Percentiles rank a stretch among this genome's conserved stretches.
Conservation (phyloP, 1,139 yeast species). For the Candida dubliniensis region DNA sequence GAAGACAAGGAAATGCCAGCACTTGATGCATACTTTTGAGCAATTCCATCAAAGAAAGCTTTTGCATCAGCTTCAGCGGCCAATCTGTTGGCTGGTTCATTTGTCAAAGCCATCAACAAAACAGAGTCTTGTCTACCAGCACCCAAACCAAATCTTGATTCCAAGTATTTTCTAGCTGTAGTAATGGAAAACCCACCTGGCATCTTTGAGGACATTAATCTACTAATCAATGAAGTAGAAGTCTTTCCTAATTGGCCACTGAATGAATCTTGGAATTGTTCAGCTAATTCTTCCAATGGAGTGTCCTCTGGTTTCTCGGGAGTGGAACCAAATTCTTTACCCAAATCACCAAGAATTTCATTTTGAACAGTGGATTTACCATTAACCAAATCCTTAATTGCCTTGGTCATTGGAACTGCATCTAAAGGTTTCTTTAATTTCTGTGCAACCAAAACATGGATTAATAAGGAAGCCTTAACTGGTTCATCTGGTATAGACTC, state of each 20-base stretch:
- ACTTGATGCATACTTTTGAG: slow-evolving; percentile 80
- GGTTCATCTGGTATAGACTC: slow-evolving; percentile 88
- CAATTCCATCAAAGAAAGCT: slow-evolving; percentile 75
- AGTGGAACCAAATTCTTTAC: slow-evolving; percentile 95
- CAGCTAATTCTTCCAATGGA: slow-evolving; percentile 93
- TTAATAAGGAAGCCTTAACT: slow-evolving; percentile 74
- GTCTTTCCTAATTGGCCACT: slow-evolving; percentile 90
- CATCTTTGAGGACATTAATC: slow-evolving; percentile 95
- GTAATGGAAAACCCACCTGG: slow-evolving; percentile 98
- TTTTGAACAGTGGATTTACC: slow-evolving; percentile 98
- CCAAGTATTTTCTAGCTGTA: slow-evolving; percentile 85
- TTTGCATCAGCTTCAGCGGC: slow-evolving; percentile 88
- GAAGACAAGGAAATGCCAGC: slow-evolving; percentile 78
- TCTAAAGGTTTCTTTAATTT: slow-evolving; percentile 89
- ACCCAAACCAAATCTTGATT: slow-evolving; percentile 87
- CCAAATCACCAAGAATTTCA: slow-evolving; percentile 96
- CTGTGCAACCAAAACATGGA: slow-evolving; percentile 92
- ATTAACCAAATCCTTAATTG: slow-evolving; percentile 94
- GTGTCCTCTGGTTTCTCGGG: slow-evolving; percentile 99
- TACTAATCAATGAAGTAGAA: slow-evolving; percentile 81
- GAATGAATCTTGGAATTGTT: slow-evolving; percentile 88
- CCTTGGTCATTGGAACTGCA: slow-evolving; percentile 82
- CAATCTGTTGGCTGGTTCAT: slow-evolving; percentile 89
- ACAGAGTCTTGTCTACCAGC: slow-evolving; percentile 93
- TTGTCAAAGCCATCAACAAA: slow-evolving; percentile 75